Evolutionary conservation across 2,329 filamentous ascomycete genomes (phyloP).

Genomic region (Aspergillus floridensis): DNA sequence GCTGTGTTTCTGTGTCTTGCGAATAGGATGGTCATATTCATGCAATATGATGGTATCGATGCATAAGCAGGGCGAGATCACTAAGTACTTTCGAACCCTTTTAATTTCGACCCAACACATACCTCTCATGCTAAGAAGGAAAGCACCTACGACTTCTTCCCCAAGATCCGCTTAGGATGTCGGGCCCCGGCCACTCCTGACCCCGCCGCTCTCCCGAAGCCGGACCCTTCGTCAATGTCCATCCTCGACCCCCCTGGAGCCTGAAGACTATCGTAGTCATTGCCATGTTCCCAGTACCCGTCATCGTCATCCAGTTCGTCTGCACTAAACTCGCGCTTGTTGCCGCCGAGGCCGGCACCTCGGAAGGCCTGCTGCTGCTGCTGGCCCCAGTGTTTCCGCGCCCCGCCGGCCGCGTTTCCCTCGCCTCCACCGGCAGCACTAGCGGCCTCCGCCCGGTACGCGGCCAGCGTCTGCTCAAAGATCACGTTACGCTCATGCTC

Average conservation of each 20-base stretch:
- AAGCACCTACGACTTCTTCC: slow-evolving; percentile 29
- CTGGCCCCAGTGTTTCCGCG: slow-evolving; percentile 12
- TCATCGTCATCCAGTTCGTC: slow-evolving; percentile 41
- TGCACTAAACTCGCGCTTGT: slow-evolving; percentile 42
- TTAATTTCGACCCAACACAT: background rate
- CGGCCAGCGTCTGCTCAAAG: slow-evolving; percentile 52
- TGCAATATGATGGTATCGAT: background rate
- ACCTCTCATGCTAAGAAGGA: background rate
- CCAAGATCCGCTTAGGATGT: slow-evolving; percentile 38
- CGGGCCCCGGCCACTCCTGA: slow-evolving; percentile 20
- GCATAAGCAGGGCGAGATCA: background rate
- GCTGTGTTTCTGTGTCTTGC: background rate
- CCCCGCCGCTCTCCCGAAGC: slow-evolving; percentile 22
- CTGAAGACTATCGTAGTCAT: slow-evolving; percentile 25
- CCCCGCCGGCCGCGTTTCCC: background rate
- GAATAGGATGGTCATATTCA: background rate
- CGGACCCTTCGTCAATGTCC: slow-evolving; percentile 41
- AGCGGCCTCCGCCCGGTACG: slow-evolving; percentile 20
- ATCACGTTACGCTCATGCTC: slow-evolving; percentile 49
- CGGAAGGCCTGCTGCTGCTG: slow-evolving; percentile 12
- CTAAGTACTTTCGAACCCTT: background rate
- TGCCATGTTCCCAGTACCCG: slow-evolving; percentile 34
- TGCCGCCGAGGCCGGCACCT: slow-evolving; percentile 22
- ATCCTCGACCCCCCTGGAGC: slow-evolving; percentile 31
- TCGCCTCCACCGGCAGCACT: slow-evolving; percentile 4